phyloP scores from a whole-genome alignment of 768 basidiomycete species.

The Podaxis mareebaensis region DNA sequence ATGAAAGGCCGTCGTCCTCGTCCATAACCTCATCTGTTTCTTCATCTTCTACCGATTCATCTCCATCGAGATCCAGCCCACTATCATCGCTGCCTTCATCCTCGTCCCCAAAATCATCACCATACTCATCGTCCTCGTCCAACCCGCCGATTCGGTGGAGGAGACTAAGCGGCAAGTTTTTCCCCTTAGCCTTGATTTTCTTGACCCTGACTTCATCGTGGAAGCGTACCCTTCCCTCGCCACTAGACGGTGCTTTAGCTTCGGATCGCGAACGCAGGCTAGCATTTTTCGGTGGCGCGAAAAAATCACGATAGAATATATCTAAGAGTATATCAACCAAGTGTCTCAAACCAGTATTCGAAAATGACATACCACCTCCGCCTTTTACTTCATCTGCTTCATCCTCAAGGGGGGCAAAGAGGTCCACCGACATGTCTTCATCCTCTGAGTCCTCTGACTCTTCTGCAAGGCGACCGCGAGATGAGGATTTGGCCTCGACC shows the following conservation, averaged over 20 bases:
- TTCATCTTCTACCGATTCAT: slow-evolving; percentile 23
- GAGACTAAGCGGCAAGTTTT: slow-evolving; percentile 52
- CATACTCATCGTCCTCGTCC: slow-evolving; percentile 33
- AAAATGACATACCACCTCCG: slow-evolving; percentile 36
- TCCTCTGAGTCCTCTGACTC: slow-evolving; percentile 51
- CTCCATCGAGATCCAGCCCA: slow-evolving; percentile 28
- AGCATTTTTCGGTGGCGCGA: slow-evolving; percentile 54
- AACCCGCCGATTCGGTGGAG: slow-evolving; percentile 36
- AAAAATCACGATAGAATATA: slow-evolving; percentile 77
- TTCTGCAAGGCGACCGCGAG: slow-evolving; percentile 58
- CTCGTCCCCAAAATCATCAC: slow-evolving; percentile 22
- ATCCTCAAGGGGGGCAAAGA: slow-evolving; percentile 63
- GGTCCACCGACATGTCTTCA: slow-evolving; percentile 58
- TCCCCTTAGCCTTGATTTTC: slow-evolving; percentile 75
- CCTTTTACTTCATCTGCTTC: slow-evolving; percentile 40
- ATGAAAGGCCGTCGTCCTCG: slow-evolving; percentile 26
- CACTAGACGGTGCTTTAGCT: slow-evolving; percentile 20
- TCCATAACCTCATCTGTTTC: slow-evolving; percentile 24
- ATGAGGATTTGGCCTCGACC: slow-evolving; percentile 64
- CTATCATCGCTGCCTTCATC: slow-evolving; percentile 27
- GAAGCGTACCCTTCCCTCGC: slow-evolving; percentile 66
- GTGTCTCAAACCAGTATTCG: neutral
- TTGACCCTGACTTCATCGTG: slow-evolving; percentile 80
- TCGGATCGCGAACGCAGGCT: slow-evolving; percentile 21
- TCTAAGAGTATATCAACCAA: slow-evolving; percentile 38